Conservation (phyloP, 31 red algal species). For the Asparagopsis taxiformis region DNA sequence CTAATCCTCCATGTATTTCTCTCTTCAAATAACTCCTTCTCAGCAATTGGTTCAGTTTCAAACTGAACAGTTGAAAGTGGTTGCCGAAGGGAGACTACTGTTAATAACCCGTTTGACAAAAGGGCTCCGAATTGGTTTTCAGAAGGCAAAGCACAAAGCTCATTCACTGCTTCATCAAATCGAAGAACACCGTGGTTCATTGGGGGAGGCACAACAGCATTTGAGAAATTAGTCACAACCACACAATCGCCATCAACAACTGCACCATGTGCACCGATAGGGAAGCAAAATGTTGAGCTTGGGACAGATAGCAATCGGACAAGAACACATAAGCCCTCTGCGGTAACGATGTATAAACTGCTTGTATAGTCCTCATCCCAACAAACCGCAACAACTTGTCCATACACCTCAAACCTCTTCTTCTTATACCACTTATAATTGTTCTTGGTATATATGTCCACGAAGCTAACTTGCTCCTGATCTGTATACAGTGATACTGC, state of each 20-base stretch:
- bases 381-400: conserved; percentile 7
- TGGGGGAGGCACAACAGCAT: conserved; percentile 43
- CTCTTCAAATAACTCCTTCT: not conserved
- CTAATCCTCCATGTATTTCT: not conserved
- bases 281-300: not conserved
- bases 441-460: conserved; percentile 15
- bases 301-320: not conserved
- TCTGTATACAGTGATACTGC: conserved; percentile 7
- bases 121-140: conserved; percentile 16
- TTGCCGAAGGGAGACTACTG: not conserved
- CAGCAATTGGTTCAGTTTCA: not conserved
- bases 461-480: not conserved
- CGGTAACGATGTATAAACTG: conserved; percentile 10
- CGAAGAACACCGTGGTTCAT: conserved; percentile 38
- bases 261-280: not conserved
- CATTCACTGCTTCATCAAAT: conserved; percentile 7
- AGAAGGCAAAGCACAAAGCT: conserved; percentile 7
- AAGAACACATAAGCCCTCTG: not conserved
- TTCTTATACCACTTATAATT: conserved; percentile 71
- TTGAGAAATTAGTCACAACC: conserved; percentile 29
- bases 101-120: conserved; percentile 17
- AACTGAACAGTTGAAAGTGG: not conserved
- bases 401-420: conserved; percentile 8
- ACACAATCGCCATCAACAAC: conserved; percentile 36
- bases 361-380: conserved; percentile 58